Evolutionary conservation across 2,329 filamentous ascomycete genomes (phyloP).

Genomic region (Pyricularia pennisetigena): DNA sequence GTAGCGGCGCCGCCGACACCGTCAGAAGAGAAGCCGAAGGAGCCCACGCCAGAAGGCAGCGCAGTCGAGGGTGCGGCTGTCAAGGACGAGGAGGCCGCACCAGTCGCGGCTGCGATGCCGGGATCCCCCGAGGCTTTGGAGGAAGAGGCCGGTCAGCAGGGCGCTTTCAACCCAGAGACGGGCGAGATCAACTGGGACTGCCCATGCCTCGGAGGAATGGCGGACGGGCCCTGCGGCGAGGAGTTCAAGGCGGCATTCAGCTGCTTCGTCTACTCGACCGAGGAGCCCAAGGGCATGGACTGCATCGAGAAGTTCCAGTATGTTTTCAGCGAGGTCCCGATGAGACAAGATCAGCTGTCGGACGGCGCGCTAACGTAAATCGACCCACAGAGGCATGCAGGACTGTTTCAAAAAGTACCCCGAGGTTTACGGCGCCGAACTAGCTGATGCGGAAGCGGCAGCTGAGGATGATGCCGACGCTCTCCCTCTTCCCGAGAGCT

Average conservation of each 20-base stretch:
- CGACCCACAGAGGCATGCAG: constrained; percentile 70
- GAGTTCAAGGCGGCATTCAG: constrained; percentile 94
- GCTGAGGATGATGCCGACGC: constrained; percentile 9
- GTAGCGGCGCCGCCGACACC: constrained; percentile 14
- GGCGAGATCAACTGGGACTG: constrained; percentile 99
- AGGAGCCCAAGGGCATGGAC: constrained; percentile 96
- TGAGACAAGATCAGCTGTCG: neutral
- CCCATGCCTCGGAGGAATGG: constrained; percentile 95
- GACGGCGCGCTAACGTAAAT: neutral
- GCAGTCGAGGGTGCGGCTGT: constrained; percentile 16
- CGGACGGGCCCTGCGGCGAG: constrained; percentile 87
- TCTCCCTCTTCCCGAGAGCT: neutral
- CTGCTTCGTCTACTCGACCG: constrained; percentile 92
- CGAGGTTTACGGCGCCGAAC: constrained; percentile 83
- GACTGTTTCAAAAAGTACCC: constrained; percentile 91
- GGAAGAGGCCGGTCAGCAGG: constrained; percentile 75
- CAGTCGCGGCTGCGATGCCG: constrained; percentile 9
- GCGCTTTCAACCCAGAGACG: constrained; percentile 95
- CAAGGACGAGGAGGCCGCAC: constrained; percentile 12
- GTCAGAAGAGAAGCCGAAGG: constrained; percentile 16
- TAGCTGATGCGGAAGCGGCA: constrained; percentile 61
- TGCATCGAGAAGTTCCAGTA: constrained; percentile 98
- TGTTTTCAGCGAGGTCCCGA: constrained; percentile 21
- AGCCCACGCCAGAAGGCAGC: constrained; percentile 11
- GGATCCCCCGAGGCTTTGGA: constrained; percentile 49